These are phyloP conservation scores for Kickxella alabastrina DNA, from an alignment of 192 early-diverging fungal genomes.

Conservation along the genomic window DNA sequence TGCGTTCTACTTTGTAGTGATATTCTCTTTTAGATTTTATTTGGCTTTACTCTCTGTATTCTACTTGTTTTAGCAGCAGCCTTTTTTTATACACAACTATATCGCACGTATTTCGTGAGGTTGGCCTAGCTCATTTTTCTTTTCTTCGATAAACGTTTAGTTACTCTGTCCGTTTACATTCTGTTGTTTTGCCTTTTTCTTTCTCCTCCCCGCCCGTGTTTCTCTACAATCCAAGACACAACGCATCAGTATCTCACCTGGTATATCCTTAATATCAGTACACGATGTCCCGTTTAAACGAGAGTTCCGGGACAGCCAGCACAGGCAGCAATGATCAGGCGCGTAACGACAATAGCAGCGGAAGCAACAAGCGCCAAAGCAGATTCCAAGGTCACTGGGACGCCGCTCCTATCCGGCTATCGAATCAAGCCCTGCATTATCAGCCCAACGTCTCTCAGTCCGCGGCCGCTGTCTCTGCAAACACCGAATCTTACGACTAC, in stretches of 20 bases:
- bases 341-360: no score
- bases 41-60: slow-evolving; percentile 13
- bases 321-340: slow-evolving; percentile 27
- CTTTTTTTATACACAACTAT: no score
- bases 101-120: no score
- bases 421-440: no score
- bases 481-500: slow-evolving; percentile 14
- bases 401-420: slow-evolving; percentile 13
- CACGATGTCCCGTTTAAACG: slow-evolving; percentile 36
- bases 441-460: slow-evolving; percentile 17
- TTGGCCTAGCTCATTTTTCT: no score
- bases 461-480: slow-evolving; percentile 2
- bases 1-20: background rate
- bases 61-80: slow-evolving; percentile 18
- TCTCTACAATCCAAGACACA: background rate
- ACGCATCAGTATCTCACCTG: no score
- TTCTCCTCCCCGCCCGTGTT: slow-evolving; percentile 1
- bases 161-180: no score
- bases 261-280: slow-evolving; percentile 1
- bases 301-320: slow-evolving; percentile 16
- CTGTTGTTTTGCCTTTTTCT: background rate
- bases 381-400: slow-evolving; percentile 51
- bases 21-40: slow-evolving; percentile 3
- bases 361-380: slow-evolving; percentile 41
- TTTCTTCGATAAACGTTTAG: background rate